A percentile compares a stretch with the other conserved stretches of the same genome.
Evolutionary conservation across 495 filamentous ascomycete species (phyloP).

Genomic region (Cudoniella acicularis): DNA sequence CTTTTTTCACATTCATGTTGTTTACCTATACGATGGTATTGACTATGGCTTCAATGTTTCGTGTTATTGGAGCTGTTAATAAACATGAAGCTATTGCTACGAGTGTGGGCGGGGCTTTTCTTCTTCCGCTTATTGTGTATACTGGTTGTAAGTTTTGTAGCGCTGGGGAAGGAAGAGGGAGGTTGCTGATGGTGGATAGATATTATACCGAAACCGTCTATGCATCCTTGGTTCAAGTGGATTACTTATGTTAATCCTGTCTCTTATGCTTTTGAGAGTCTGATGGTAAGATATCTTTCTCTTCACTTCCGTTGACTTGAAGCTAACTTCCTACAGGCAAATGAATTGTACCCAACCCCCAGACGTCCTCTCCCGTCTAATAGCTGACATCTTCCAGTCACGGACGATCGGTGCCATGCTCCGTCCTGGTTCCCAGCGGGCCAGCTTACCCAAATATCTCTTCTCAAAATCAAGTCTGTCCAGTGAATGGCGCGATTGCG

Average conservation of each 20-base stretch:
- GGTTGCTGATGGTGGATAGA: no score
- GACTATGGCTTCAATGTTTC: conserved; percentile 74
- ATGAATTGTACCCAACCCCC: no score
- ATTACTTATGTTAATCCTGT: conserved; percentile 82
- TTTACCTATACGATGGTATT: no score
- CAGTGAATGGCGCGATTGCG: conserved; percentile 66
- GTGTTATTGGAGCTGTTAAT: conserved; percentile 73
- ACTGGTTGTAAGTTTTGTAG: no score
- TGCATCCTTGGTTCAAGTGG: conserved; percentile 81
- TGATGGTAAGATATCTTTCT: neutral
- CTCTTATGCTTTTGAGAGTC: conserved; percentile 71
- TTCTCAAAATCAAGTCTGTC: conserved; percentile 42
- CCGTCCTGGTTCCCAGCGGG: neutral
- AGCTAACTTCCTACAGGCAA: no score
- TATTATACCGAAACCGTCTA: conserved; percentile 59
- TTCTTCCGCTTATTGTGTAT: conserved; percentile 78
- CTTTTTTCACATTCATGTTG: conserved; percentile 75
- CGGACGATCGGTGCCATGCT: neutral
- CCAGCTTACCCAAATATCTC: neutral
- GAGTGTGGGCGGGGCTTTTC: conserved; percentile 73
- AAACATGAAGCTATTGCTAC: conserved; percentile 74
- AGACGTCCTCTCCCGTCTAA: no score
- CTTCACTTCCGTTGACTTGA: no score
- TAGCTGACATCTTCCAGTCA: no score
- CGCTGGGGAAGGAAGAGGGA: no score